These are phyloP conservation scores for Colletotrichum chrysophilum DNA, from an alignment of 2,329 filamentous ascomycete genomes.

Conservation along the genomic window DNA sequence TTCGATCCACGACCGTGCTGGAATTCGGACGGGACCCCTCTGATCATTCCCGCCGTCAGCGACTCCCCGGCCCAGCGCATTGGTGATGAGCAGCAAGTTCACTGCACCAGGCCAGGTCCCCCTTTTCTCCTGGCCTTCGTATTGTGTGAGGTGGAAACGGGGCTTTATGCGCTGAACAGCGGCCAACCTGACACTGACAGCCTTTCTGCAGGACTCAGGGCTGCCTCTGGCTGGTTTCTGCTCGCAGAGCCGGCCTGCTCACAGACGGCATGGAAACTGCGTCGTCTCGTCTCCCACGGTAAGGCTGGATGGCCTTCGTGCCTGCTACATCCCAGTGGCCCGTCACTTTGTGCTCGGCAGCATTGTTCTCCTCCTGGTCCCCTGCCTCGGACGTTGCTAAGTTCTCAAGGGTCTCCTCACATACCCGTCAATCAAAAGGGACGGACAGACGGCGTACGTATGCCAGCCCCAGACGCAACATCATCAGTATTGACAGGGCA, in stretches of 20 bases:
- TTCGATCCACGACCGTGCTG: background rate
- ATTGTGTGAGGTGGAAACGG: slow-evolving; percentile 6
- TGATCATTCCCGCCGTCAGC: background rate
- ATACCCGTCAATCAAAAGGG: background rate
- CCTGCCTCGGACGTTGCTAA: background rate
- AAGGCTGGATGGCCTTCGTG: background rate
- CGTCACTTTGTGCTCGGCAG: background rate
- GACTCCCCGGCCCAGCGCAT: background rate
- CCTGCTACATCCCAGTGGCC: background rate
- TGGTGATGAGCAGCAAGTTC: slow-evolving; percentile 7
- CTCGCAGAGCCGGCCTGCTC: background rate
- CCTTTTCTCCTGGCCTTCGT: slow-evolving; percentile 8
- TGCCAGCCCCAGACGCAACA: background rate
- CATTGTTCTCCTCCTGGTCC: slow-evolving; percentile 3
- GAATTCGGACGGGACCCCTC: background rate
- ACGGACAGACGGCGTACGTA: background rate
- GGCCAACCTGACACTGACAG: slow-evolving; percentile 9
- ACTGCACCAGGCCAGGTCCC: slow-evolving; percentile 5
- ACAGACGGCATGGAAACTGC: background rate
- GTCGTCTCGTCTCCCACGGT: background rate
- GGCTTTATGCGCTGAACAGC: slow-evolving; percentile 19
- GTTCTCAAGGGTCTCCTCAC: slow-evolving; percentile 8
- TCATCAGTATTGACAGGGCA: background rate
- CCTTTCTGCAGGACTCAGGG: background rate
- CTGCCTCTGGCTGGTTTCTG: background rate